A percentile compares a stretch with the other conserved stretches of the same genome.
phyloP scores from a whole-genome alignment of 1,139 yeast species.

The Nakaseomyces delphensis region DNA sequence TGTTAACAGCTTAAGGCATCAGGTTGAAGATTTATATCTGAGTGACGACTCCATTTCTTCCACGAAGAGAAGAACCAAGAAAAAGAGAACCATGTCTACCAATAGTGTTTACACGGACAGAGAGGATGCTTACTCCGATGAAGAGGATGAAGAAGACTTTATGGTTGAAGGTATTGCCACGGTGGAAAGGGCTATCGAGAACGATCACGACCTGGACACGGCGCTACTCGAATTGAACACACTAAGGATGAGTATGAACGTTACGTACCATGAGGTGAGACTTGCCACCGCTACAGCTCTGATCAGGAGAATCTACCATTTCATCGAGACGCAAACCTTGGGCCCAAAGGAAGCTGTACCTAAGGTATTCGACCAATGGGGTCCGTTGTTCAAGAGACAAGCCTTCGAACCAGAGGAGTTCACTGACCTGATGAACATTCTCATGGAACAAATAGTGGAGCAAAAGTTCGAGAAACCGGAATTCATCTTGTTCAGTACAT shows the following conservation, averaged over 20 bases:
- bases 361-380: constrained; percentile 74
- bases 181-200: constrained; percentile 80
- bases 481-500: constrained; percentile 44
- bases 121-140: constrained; percentile 28
- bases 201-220: constrained; percentile 87
- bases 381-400: constrained; percentile 66
- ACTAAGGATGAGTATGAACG: constrained; percentile 94
- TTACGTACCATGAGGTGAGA: constrained; percentile 86
- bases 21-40: constrained; percentile 53
- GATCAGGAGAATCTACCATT: constrained; percentile 56
- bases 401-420: constrained; percentile 74
- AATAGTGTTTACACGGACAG: constrained; percentile 35
- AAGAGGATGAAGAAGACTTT: constrained; percentile 72
- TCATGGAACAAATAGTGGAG: constrained; percentile 33
- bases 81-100: constrained; percentile 40
- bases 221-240: constrained; percentile 89
- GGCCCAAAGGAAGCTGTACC: constrained; percentile 66
- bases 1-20: constrained; percentile 41
- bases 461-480: constrained; percentile 28
- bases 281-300: constrained; percentile 70
- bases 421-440: constrained; percentile 55
- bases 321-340: constrained; percentile 66
- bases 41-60: constrained; percentile 79
- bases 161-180: constrained; percentile 88
- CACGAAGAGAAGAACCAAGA: constrained; percentile 38